Evolutionary conservation across 2,329 filamentous ascomycete genomes (phyloP), one percentile per base, ranked within the genome.

Genomic region (Nemania sp.): DNA sequence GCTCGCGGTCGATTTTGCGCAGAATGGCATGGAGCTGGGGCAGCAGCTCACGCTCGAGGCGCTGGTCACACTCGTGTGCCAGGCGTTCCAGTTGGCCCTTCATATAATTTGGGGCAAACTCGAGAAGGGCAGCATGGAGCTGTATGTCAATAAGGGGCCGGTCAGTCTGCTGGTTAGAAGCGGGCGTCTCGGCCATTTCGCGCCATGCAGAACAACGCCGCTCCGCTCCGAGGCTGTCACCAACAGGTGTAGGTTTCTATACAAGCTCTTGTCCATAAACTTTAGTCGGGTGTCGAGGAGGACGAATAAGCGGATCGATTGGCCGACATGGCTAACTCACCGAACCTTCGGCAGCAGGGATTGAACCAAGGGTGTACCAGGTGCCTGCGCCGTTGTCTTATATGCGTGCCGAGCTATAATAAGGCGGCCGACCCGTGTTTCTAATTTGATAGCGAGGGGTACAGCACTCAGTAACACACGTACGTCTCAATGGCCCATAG

Each of bases 11-110:
- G 14, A 68, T 61, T 36, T 66, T 60, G 36, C 58, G 54, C 31
- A 66, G 50, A 20, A 67, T 48, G 20, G 53, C 55, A 26, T 60
- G 60, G 15, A 68, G 55, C 53, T 48, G 62, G 9, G 66, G 66
- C 14, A 67, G 61, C 24, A 66, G 50, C 34, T 60, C 53, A 20
- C 62, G 61, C 28, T 60, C 65, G 15, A 67, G 54, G 28, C 59
- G 59, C 36, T 65, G 61, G 54, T 67, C 64, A 49, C 56, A 57
- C 43, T 64, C 60, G 6, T 49, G 59, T 6, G 62, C 60, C 41
- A 67, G 40, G 23, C 54, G 59, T 45, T 63, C 56, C 17, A 68
- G 42, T 56, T 67, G 63, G 3, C 62, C 56, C 53, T 62, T 66
- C 41, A 67, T 62, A 47, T 59, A 67, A 12, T 39, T 52, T 9